A percentile compares a stretch with the other conserved stretches of the same genome.
These are phyloP conservation scores for Erodium moschatum DNA, from an alignment of 441 rosid genomes.

Conservation along the genomic window DNA sequence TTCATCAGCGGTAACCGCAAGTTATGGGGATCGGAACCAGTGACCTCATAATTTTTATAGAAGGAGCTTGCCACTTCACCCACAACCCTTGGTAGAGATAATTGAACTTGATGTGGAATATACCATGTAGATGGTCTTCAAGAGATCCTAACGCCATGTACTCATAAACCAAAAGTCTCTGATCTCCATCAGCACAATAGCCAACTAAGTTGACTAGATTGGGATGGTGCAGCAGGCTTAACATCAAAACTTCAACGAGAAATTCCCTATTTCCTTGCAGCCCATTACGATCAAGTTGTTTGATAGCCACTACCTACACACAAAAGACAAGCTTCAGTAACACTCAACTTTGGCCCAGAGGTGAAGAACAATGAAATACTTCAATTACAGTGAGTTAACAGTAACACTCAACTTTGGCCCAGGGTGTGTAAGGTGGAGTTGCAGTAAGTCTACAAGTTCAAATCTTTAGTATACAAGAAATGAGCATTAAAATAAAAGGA, in stretches of 20 bases:
- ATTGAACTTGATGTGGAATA: background rate
- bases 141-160: too few species aligned
- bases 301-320: constrained; percentile 72
- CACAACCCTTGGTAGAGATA: too few species aligned
- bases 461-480: background rate
- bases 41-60: too few species aligned
- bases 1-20: too few species aligned
- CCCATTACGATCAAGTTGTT: constrained; percentile 82
- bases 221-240: constrained; percentile 71
- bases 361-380: too few species aligned
- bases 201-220: constrained; percentile 47
- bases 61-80: too few species aligned
- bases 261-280: constrained; percentile 84
- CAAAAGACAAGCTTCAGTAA: constrained; percentile 12
- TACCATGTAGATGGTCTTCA: constrained; percentile 37
- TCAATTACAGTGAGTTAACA: background rate
- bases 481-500: background rate
- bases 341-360: too few species aligned
- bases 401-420: background rate
- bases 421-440: background rate
- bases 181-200: too few species aligned
- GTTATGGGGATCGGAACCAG: too few species aligned
- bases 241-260: constrained; percentile 53
- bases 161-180: constrained; percentile 67
- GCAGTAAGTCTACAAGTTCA: background rate